Conservation (phyloP, 352 stramenopile species). For the Halophytophthora batemanensis region DNA sequence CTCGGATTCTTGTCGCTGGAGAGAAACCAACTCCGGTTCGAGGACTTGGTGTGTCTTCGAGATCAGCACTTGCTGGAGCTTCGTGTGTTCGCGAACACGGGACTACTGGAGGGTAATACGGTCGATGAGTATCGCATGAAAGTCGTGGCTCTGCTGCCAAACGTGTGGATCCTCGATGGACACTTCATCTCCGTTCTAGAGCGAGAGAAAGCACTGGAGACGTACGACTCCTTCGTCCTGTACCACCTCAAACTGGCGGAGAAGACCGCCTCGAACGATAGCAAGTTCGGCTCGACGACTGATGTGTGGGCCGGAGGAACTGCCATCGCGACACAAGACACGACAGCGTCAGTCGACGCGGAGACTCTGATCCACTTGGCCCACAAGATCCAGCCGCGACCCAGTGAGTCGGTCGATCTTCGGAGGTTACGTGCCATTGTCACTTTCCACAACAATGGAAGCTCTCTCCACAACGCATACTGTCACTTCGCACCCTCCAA, state of each 20-base stretch:
- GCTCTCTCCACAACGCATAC: constrained; percentile 41
- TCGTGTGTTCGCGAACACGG: constrained; percentile 33
- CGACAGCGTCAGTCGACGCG: neutral
- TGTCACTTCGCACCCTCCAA: constrained; percentile 41
- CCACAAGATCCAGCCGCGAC: constrained; percentile 9
- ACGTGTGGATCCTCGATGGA: constrained; percentile 55
- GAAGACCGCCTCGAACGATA: neutral
- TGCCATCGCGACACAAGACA: neutral
- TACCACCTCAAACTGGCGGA: constrained; percentile 13
- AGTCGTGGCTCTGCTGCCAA: constrained; percentile 46
- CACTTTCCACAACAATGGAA: constrained; percentile 45
- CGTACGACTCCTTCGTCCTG: constrained; percentile 35
- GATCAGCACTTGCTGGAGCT: constrained; percentile 60
- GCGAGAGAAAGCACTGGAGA: constrained; percentile 34
- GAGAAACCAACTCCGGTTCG: constrained; percentile 40
- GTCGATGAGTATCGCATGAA: constrained; percentile 37
- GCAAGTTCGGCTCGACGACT: constrained; percentile 35
- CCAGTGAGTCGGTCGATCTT: constrained; percentile 22
- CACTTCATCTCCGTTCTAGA: constrained; percentile 51
- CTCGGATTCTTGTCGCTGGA: constrained; percentile 61
- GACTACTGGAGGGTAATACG: constrained; percentile 20
- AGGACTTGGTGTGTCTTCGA: constrained; percentile 51
- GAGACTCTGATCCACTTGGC: constrained; percentile 19
- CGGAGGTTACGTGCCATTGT: constrained; percentile 37
- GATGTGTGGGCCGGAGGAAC: constrained; percentile 31